Evolutionary conservation across 768 basidiomycete genomes (phyloP).

Genomic region (Lyophyllum decastes): DNA sequence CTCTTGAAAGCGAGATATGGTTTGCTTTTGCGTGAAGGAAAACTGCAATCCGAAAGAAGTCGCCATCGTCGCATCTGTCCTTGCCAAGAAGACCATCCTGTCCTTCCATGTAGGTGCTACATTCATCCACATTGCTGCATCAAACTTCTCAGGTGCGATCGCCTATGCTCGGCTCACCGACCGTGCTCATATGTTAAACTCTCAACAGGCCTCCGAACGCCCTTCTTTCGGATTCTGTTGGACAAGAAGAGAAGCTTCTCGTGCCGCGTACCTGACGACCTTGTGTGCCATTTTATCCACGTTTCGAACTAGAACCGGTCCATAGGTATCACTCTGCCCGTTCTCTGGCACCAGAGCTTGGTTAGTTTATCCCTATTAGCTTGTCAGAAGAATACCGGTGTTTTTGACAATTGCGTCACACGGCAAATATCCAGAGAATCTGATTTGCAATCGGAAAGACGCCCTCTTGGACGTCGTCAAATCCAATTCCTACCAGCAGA

Average conservation of each 20-base stretch:
- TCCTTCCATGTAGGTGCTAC: not conserved
- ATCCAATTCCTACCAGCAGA: not conserved
- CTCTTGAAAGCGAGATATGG: too few relatives aligned
- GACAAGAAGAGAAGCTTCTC: conserved; percentile 1
- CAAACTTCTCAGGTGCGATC: not conserved
- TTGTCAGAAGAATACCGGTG: too few relatives aligned
- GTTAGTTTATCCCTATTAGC: too few relatives aligned
- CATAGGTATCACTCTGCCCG: not conserved
- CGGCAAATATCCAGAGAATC: not conserved
- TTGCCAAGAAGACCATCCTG: not conserved
- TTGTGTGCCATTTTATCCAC: conserved; percentile 1
- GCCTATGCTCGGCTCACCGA: not conserved
- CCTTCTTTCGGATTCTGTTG: not conserved
- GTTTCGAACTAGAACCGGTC: not conserved
- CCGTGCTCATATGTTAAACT: not conserved
- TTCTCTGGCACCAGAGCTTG: not conserved
- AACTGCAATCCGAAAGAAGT: not conserved
- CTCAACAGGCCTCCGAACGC: not conserved
- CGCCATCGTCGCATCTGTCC: not conserved
- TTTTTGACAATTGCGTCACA: too few relatives aligned
- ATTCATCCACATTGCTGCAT: not conserved
- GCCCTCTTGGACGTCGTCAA: not conserved
- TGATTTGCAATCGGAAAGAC: not conserved
- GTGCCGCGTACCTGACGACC: conserved; percentile 2
- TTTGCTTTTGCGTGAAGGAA: too few relatives aligned